Conservation (phyloP, 768 basidiomycete genomes). For the Collybia sordida region DNA sequence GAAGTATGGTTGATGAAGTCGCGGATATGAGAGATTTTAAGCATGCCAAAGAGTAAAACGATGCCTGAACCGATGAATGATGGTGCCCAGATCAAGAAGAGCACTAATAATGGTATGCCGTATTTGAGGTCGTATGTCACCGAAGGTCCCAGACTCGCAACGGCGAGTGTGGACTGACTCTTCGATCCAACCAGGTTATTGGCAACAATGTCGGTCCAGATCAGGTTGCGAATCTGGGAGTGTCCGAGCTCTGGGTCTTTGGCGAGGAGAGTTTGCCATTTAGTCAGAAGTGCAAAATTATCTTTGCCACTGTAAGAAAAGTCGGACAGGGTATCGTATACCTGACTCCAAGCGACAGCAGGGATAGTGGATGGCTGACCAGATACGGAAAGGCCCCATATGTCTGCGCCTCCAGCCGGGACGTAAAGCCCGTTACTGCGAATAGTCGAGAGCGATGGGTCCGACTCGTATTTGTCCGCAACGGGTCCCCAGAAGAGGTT, state of each 20-base stretch:
- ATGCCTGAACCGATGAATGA: slow-evolving; percentile 4
- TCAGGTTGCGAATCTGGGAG: slow-evolving; percentile 11
- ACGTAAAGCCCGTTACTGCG: slow-evolving; percentile 15
- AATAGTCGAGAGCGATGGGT: background rate
- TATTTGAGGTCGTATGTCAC: slow-evolving; percentile 12
- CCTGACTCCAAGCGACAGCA: slow-evolving; percentile 7
- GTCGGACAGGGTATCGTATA: background rate
- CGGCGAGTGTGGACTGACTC: slow-evolving; percentile 2
- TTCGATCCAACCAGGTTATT: slow-evolving; percentile 13
- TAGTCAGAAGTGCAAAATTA: slow-evolving; percentile 11
- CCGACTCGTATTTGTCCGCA: too few species aligned
- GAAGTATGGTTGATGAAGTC: slow-evolving; percentile 17
- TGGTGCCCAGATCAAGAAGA: slow-evolving; percentile 12
- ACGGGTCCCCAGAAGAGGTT: slow-evolving; percentile 15
- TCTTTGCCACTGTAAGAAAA: slow-evolving; percentile 8
- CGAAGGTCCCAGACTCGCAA: slow-evolving; percentile 5
- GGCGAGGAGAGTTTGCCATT: slow-evolving; percentile 11
- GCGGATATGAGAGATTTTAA: slow-evolving; percentile 10
- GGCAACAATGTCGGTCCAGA: slow-evolving; percentile 18
- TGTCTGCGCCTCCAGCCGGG: slow-evolving; percentile 12
- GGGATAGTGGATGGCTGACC: slow-evolving; percentile 4
- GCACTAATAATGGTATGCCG: slow-evolving; percentile 12
- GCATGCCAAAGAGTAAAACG: slow-evolving; percentile 9
- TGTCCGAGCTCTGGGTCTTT: slow-evolving; percentile 11
- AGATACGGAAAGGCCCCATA: slow-evolving; percentile 3